Evolutionary conservation across 441 rosid genomes (phyloP).

Genomic region (Gossypium schwendimanii): DNA sequence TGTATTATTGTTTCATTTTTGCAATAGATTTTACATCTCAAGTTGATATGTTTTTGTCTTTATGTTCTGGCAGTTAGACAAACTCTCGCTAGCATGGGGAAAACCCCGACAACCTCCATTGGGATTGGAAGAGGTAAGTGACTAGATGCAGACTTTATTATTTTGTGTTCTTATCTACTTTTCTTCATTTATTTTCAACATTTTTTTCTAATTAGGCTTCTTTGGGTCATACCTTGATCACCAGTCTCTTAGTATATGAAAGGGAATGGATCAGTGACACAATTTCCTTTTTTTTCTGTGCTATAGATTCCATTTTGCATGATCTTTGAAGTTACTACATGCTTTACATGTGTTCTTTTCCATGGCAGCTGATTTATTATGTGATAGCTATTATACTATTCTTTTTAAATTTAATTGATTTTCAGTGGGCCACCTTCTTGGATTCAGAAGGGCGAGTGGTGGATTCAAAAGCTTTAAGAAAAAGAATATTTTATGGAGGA

Average conservation of each 20-base stretch:
- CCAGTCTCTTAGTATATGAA: neutral
- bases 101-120: slow-evolving; percentile 80
- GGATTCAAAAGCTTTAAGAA: slow-evolving; percentile 62
- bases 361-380: neutral
- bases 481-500: slow-evolving; percentile 95
- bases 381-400: neutral
- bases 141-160: neutral
- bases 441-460: slow-evolving; percentile 81
- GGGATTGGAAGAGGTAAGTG: slow-evolving; percentile 64
- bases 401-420: slow-evolving; percentile 1
- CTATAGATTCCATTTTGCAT: neutral
- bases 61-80: slow-evolving; percentile 61
- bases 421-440: slow-evolving; percentile 77
- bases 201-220: neutral
- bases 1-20: neutral
- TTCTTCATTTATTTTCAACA: neutral
- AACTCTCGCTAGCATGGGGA: slow-evolving; percentile 80
- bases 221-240: neutral
- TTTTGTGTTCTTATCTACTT: neutral
- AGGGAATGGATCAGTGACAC: neutral
- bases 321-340: neutral
- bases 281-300: neutral
- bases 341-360: neutral
- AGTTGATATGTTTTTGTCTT: slow-evolving; percentile 10
- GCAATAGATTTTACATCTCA: neutral